Evolutionary conservation across 768 basidiomycete species (phyloP).

Genomic region (Hydnum rufescens): DNA sequence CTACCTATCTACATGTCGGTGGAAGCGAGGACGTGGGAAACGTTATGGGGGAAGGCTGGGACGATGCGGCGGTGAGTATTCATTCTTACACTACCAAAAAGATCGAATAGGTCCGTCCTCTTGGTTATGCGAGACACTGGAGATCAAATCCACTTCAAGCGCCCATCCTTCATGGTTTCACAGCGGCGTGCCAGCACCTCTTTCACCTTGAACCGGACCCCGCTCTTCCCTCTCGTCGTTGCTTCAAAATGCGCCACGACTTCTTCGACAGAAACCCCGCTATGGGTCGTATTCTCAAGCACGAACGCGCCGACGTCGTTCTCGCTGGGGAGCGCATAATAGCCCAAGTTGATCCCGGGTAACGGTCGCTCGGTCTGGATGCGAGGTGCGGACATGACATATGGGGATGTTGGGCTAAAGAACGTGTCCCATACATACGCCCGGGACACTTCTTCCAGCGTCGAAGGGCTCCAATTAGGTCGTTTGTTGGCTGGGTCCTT

Average conservation of each 20-base stretch:
- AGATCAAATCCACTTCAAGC: constrained; percentile 4
- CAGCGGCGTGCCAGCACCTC: constrained; percentile 60
- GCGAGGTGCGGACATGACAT: constrained; percentile 25
- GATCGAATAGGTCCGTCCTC: too few species aligned
- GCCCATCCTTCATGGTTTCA: constrained; percentile 29
- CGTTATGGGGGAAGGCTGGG: too few species aligned
- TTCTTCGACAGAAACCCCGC: constrained; percentile 41
- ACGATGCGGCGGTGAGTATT: too few species aligned
- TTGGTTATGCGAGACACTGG: too few species aligned
- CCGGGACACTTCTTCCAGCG: constrained; percentile 35
- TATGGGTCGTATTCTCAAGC: constrained; percentile 33
- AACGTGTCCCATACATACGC: constrained; percentile 40
- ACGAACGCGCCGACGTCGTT: constrained; percentile 47
- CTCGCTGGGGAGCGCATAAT: constrained; percentile 57
- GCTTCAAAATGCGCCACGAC: constrained; percentile 36
- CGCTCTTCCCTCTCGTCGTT: constrained; percentile 32
- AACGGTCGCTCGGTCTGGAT: constrained; percentile 19
- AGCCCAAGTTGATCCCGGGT: constrained; percentile 18
- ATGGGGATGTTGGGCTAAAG: constrained; percentile 36
- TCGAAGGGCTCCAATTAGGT: constrained; percentile 54
- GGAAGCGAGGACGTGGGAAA: too few species aligned
- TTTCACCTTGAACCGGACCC: constrained; percentile 53
- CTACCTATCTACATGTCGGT: too few species aligned
- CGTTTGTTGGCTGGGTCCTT: constrained; percentile 22
- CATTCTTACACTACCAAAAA: too few species aligned